Evolutionary conservation across 805 yeast species (phyloP), one percentile per base, ranked within the genome.

Genomic region (Wilhelminamyces savonicus): DNA sequence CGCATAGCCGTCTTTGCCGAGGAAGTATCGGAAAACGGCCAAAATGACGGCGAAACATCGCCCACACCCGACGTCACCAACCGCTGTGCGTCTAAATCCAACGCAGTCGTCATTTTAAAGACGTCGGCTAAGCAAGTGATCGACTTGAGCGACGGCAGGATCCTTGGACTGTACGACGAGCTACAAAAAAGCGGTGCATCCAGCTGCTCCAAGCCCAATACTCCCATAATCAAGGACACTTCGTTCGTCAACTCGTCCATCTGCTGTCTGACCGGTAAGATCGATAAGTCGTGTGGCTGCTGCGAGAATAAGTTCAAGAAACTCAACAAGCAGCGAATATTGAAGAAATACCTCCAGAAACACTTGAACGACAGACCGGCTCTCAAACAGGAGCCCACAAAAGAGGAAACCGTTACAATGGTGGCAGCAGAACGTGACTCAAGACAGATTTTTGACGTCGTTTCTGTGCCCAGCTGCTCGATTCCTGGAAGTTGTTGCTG

Each of bases 1-100:
- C 54, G 85, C 28, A 63, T 77, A 10, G 84, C 85, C 7, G 75
- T 76, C 5, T 60, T 66, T 44, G 78, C 78, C 4, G 70, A 70
- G 36, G 59, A 62, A 28, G 43, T 60, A n/a, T n/a, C n/a, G n/a
- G n/a, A n/a, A n/a, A n/a, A n/a, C n/a, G n/a, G n/a, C n/a, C n/a
- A n/a, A n/a, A n/a, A n/a, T n/a, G n/a, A n/a, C 13, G 45, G 36
- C 13, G 29, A 26, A 14, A 19, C 21, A 7, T 7, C 36, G 10
- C 23, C 26, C 7, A 35, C 20, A 12, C 19, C 17, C 4, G 27
- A 7, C 15, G 23, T n/a, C n/a, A n/a, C n/a, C n/a, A 11, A 10
- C 20, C 10, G 18, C 5, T 5, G 3, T 7, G 9, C 8, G 13
- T 44, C 44, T 36, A 39, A 38, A 15, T 34, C 28, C 17, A 35